Conservation (phyloP, 768 basidiomycete species). For the Trametes villosa region DNA sequence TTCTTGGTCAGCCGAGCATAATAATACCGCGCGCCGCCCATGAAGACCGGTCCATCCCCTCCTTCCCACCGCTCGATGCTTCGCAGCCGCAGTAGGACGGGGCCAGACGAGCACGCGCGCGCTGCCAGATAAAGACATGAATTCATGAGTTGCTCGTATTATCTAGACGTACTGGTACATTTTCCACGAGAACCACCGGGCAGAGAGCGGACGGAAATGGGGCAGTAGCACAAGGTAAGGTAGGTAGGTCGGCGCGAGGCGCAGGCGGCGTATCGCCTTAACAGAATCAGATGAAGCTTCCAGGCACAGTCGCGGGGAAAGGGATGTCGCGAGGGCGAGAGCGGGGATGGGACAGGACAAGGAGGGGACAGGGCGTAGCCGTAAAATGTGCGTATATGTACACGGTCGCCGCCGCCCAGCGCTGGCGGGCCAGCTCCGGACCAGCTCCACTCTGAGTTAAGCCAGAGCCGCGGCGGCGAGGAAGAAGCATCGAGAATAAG, state of each 20-base stretch:
- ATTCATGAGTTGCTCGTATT: background rate
- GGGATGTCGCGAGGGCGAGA: background rate
- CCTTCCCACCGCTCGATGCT: background rate
- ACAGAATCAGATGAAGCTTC: background rate
- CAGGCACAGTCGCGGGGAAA: background rate
- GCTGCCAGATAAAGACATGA: background rate
- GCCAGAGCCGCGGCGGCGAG: background rate
- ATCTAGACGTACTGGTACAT: slow-evolving; percentile 22
- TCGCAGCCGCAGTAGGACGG: too few species aligned
- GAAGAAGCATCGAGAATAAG: slow-evolving; percentile 1
- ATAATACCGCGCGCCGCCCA: too few species aligned
- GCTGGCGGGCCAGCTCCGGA: background rate
- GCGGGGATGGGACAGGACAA: background rate
- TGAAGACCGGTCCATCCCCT: too few species aligned
- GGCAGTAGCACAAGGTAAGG: slow-evolving; percentile 9
- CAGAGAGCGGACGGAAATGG: background rate
- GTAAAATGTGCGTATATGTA: slow-evolving; percentile 5
- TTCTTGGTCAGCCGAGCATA: background rate
- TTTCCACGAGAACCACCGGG: slow-evolving; percentile 2
- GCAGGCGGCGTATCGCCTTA: background rate
- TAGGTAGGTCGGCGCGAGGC: background rate
- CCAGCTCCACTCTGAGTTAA: background rate
- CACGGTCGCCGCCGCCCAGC: background rate
- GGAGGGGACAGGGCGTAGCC: background rate
- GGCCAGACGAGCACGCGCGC: too few species aligned